Conservation (phyloP, 2,329 filamentous ascomycete species). For the Sclerotinia nivalis region DNA sequence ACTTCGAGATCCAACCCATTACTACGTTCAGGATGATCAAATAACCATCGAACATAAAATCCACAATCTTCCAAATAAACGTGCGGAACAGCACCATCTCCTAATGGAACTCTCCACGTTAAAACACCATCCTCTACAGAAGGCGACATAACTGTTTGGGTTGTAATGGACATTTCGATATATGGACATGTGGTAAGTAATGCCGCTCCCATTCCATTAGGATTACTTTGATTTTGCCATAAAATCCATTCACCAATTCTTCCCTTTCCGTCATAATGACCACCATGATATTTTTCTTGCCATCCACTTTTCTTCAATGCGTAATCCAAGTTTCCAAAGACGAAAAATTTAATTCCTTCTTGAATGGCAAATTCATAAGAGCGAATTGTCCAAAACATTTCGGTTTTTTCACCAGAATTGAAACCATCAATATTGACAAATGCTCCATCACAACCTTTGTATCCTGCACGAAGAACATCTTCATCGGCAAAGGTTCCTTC, state of each 20-base stretch:
- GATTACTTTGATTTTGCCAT: conserved; percentile 44
- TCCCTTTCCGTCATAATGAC: conserved; percentile 53
- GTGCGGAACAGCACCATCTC: conserved; percentile 45
- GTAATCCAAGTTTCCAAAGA: conserved; percentile 54
- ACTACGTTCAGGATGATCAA: conserved; percentile 48
- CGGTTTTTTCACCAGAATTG: conserved; percentile 53
- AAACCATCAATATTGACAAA: conserved; percentile 58
- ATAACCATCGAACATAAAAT: conserved; percentile 50
- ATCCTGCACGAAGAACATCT: conserved; percentile 46
- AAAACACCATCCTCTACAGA: conserved; percentile 45
- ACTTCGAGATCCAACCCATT: conserved; percentile 50
- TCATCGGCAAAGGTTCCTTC: conserved; percentile 52
- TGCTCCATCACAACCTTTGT: conserved; percentile 49
- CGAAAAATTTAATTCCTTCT: conserved; percentile 47
- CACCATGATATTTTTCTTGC: conserved; percentile 47
- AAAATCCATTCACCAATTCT: conserved; percentile 49
- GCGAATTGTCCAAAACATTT: conserved; percentile 51
- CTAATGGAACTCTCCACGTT: conserved; percentile 47
- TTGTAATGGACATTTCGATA: conserved; percentile 48
- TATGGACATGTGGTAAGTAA: conserved; percentile 50
- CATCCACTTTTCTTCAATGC: conserved; percentile 51
- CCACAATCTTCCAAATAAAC: conserved; percentile 51
- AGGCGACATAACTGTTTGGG: conserved; percentile 45
- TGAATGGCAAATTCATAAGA: conserved; percentile 48
- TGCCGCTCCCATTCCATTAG: conserved; percentile 41